Evolutionary conservation across 805 yeast genomes (phyloP).

Genomic region (Zygosaccharomyces siamensis): DNA sequence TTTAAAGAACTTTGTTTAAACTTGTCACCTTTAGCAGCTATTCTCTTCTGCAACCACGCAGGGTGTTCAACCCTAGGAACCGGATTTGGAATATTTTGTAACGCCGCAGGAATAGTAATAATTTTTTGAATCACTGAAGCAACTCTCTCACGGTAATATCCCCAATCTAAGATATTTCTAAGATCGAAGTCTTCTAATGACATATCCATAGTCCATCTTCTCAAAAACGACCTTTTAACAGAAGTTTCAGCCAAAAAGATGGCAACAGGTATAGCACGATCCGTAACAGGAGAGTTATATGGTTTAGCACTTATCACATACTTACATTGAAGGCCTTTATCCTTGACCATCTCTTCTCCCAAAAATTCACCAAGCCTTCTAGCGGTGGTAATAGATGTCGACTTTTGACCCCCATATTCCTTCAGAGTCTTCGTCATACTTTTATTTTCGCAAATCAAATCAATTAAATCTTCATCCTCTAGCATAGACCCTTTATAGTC

Average conservation of each 20-base stretch:
- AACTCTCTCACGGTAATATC: slow-evolving; percentile 80
- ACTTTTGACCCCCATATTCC: slow-evolving; percentile 86
- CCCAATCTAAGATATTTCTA: slow-evolving; percentile 88
- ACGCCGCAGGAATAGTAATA: slow-evolving; percentile 94
- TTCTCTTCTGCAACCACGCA: slow-evolving; percentile 74
- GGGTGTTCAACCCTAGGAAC: slow-evolving; percentile 95
- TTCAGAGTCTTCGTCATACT: slow-evolving; percentile 88
- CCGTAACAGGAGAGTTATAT: slow-evolving; percentile 82
- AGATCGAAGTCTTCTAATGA: slow-evolving; percentile 79
- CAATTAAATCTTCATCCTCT: slow-evolving; percentile 91
- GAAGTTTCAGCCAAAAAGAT: slow-evolving; percentile 78
- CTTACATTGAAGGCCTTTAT: slow-evolving; percentile 92
- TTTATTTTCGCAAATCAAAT: slow-evolving; percentile 91
- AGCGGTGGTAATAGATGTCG: slow-evolving; percentile 95
- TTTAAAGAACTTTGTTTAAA: slow-evolving; percentile 65
- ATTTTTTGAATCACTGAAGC: slow-evolving; percentile 93
- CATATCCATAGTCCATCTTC: slow-evolving; percentile 84
- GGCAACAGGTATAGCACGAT: slow-evolving; percentile 94
- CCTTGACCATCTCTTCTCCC: slow-evolving; percentile 95
- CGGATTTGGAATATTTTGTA: slow-evolving; percentile 82
- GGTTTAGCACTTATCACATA: slow-evolving; percentile 87
- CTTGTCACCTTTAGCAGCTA: slow-evolving; percentile 56
- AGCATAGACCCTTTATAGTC: slow-evolving; percentile 81
- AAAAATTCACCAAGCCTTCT: slow-evolving; percentile 86
- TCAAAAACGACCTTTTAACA: slow-evolving; percentile 66